A percentile compares a stretch with the other conserved stretches of the same genome.
Evolutionary conservation across 2,329 filamentous ascomycete species (phyloP).

Genomic region (Cryphonectria carpinicola): DNA sequence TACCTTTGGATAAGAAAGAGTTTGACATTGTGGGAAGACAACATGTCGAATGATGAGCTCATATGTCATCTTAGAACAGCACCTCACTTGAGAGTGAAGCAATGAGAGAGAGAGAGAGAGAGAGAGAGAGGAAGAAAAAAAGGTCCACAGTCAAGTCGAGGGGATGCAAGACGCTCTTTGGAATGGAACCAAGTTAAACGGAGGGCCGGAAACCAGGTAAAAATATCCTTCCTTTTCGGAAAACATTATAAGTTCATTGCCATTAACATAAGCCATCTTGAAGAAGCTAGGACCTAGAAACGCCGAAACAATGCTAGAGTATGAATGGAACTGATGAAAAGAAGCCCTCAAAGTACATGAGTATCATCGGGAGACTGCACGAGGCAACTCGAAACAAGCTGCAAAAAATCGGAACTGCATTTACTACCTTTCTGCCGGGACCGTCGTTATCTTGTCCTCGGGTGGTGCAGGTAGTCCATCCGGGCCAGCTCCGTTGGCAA

Average conservation of each 20-base stretch:
- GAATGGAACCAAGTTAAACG: neutral
- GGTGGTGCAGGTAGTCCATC: constrained; percentile 46
- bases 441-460: constrained; percentile 50
- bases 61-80: neutral
- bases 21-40: neutral
- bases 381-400: no score
- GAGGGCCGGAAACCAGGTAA: neutral
- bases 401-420: neutral
- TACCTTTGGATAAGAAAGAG: neutral
- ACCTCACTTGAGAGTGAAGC: neutral
- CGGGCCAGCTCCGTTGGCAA: constrained; percentile 48
- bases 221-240: neutral
- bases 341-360: constrained; percentile 2
- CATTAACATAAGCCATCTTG: constrained; percentile 18
- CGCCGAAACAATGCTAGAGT: constrained; percentile 28
- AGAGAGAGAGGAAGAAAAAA: neutral
- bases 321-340: constrained; percentile 7
- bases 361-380: neutral
- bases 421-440: constrained; percentile 36
- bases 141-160: neutral
- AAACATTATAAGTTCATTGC: constrained; percentile 19
- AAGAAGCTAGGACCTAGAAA: constrained; percentile 16
- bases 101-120: neutral
- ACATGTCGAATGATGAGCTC: neutral
- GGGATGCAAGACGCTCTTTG: neutral